These are phyloP conservation scores for Kodamaea fungicola DNA, from an alignment of 1,139 yeast genomes.

Conservation along the genomic window DNA sequence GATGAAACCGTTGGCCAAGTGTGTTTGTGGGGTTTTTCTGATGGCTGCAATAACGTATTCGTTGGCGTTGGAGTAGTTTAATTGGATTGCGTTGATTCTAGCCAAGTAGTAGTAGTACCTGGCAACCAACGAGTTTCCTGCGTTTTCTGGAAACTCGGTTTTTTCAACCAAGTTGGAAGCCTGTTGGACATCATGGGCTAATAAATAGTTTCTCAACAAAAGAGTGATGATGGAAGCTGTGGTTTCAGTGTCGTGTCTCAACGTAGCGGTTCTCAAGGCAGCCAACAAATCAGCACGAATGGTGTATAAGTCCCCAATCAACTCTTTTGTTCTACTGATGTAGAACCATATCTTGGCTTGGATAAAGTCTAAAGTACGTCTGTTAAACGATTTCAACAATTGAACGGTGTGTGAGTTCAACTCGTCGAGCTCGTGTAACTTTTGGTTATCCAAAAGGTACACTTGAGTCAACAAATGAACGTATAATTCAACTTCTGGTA, in stretches of 20 bases:
- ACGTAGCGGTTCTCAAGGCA: constrained; percentile 82
- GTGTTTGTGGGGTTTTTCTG: constrained; percentile 95
- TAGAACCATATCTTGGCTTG: constrained; percentile 95
- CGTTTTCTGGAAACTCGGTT: constrained; percentile 80
- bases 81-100: constrained; percentile 84
- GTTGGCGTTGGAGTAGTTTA: constrained; percentile 87
- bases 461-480: constrained; percentile 77
- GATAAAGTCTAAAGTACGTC: constrained; percentile 81
- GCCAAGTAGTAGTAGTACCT: constrained; percentile 90
- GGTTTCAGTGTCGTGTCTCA: constrained; percentile 90
- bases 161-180: constrained; percentile 90
- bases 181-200: constrained; percentile 76
- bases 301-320: constrained; percentile 53
- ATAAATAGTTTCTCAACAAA: constrained; percentile 74
- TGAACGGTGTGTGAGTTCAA: constrained; percentile 56
- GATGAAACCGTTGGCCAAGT: constrained; percentile 78
- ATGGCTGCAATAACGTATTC: constrained; percentile 90
- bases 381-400: constrained; percentile 62
- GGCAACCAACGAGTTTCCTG: constrained; percentile 86
- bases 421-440: constrained; percentile 45
- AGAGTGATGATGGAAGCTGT: constrained; percentile 84
- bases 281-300: constrained; percentile 68
- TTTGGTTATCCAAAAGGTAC: constrained; percentile 62
- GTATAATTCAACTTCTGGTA: constrained; percentile 78
- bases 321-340: constrained; percentile 75